Conservation (phyloP, 2,329 filamentous ascomycete genomes). For the Scedosporium minutisporum region DNA sequence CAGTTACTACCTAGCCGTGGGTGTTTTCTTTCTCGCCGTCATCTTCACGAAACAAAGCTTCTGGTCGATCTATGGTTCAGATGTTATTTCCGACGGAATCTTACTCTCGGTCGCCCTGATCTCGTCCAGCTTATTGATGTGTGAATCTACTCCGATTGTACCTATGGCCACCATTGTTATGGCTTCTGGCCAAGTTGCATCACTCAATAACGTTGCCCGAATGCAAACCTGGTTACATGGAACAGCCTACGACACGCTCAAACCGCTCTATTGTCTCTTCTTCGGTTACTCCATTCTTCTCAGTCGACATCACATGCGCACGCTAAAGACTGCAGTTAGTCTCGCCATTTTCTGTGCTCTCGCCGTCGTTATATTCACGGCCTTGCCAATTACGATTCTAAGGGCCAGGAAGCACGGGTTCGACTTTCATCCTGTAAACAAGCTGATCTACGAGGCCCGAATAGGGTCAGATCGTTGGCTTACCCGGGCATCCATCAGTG, state of each 20-base stretch:
- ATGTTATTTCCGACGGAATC: conserved; percentile 32
- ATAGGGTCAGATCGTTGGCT: conserved; percentile 40
- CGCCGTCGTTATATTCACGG: background rate
- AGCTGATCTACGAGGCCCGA: conserved; percentile 38
- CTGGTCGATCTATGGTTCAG: conserved; percentile 8
- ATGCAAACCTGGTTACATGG: conserved; percentile 15
- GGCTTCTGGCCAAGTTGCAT: conserved; percentile 6
- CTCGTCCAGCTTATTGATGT: conserved; percentile 35
- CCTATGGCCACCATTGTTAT: conserved; percentile 6
- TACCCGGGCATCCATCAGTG: conserved; percentile 34
- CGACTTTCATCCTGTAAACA: conserved; percentile 35
- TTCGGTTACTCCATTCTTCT: conserved; percentile 5
- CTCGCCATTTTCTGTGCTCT: conserved; percentile 1
- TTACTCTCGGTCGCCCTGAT: conserved; percentile 33
- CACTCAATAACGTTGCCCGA: conserved; percentile 7
- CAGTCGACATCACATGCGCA: background rate
- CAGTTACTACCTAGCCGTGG: conserved; percentile 8
- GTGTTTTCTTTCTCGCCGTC: conserved; percentile 25
- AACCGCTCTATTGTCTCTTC: background rate
- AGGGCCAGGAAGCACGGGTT: conserved; percentile 1
- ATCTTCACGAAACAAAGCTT: conserved; percentile 16
- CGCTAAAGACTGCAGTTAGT: background rate
- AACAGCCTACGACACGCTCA: conserved; percentile 5
- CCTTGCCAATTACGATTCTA: background rate
- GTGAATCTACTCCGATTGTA: conserved; percentile 26